These are phyloP conservation scores for Mesotaenium endlicherianum DNA, from an alignment of 139 green algal genomes.

Conservation along the genomic window DNA sequence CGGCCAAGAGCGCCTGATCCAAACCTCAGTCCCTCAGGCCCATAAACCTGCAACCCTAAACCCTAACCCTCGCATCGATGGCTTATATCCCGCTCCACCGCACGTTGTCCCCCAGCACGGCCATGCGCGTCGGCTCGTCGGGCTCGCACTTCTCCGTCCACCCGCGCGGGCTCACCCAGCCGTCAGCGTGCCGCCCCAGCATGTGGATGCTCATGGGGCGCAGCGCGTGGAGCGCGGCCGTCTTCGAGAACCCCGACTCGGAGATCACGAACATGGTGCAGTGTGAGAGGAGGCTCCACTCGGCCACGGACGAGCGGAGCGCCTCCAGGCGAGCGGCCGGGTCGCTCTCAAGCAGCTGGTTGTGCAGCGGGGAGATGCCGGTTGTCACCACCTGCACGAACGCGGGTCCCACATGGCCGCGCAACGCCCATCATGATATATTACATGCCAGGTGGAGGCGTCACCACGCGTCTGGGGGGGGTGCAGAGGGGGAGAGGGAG, in stretches of 20 bases:
- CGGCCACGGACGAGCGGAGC: neutral
- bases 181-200: neutral
- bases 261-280: neutral
- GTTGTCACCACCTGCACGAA: conserved; percentile 14
- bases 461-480: too few relatives aligned
- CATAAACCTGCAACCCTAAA: too few relatives aligned
- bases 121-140: neutral
- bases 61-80: too few relatives aligned
- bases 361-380: conserved; percentile 1
- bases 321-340: neutral
- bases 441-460: too few relatives aligned
- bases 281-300: neutral
- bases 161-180: neutral
- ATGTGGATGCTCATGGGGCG: neutral
- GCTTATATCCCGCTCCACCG: conserved; percentile 5
- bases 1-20: too few relatives aligned
- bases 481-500: too few relatives aligned
- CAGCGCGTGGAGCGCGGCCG: neutral
- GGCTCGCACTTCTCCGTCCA: conserved; percentile 8
- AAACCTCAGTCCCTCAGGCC: too few relatives aligned
- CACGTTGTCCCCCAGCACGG: conserved; percentile 9
- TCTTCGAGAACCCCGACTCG: conserved; percentile 9
- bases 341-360: too few relatives aligned
- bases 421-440: too few relatives aligned
- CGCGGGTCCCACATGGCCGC: too few relatives aligned